Evolutionary conservation across 306 rosid genomes (phyloP), one percentile per base, ranked within the genome.

Genomic region (Acmispon strigosus): DNA sequence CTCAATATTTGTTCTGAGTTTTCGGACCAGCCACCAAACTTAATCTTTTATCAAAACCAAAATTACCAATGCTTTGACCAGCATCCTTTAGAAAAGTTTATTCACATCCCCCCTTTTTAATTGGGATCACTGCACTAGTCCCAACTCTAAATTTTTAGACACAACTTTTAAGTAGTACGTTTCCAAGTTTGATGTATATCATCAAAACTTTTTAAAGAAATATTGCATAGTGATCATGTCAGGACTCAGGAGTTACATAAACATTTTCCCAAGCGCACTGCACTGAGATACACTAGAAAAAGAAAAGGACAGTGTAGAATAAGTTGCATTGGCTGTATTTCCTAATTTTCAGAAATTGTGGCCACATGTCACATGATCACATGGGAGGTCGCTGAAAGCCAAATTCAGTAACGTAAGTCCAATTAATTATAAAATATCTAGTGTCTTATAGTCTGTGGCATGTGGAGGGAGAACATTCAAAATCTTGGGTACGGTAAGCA

Each of bases 291-390:
- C 19, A 52, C n/a, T 27, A n/a, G 24, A 60, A 60, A 62, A 52
- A 12, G 17, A 32, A 19, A 27, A 59, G 59, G 57, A 5, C 13
- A 37, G 17, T 7, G 2, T 13, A 74, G 2, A 22, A 29, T 47
- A 53, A 47, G 47, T 42, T 72, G 47, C 44, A 18, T 52, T 6
- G 10, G 17, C 19, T 37, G 5, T 14, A 19, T 73, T 15, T 49
- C 58, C 44, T 36, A 37, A 24, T 15, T 24, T 18, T 62, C 16
- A 1, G 8, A 42, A 59, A 44, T 17, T 60, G 66, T 15, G 55
- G 54, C 52, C 59, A 43, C 79, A 53, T 62, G 54, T 44, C 76
- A 79, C 66, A 54, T 68, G 79, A 18, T 50, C 76, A 66, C 79
- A 73, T 79, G 76, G 70, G 72, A 73, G 66, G 53, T 71, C 73